phyloP scores from a whole-genome alignment of 768 basidiomycete genomes.

The Mycena floridula region DNA sequence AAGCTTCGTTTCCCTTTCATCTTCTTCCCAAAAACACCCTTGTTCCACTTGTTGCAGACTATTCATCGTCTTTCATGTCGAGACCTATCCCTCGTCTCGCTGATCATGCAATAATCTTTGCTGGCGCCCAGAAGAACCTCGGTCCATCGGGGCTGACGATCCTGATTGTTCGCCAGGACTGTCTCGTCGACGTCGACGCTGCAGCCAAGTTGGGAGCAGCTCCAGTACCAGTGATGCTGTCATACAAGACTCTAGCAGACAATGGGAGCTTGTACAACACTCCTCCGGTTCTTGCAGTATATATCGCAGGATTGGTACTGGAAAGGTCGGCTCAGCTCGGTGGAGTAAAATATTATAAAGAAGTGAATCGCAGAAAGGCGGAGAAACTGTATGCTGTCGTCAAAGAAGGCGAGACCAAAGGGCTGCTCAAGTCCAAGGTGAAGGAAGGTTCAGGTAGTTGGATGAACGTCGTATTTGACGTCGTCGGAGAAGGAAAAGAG shows the following conservation, averaged over 20 bases:
- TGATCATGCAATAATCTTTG: constrained; percentile 91
- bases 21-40: constrained; percentile 50
- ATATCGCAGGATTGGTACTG: constrained; percentile 84
- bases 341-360: constrained; percentile 60
- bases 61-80: constrained; percentile 96
- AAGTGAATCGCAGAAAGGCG: constrained; percentile 65
- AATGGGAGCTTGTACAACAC: constrained; percentile 85
- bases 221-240: constrained; percentile 71
- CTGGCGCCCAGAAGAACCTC: constrained; percentile 97
- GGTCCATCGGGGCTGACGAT: constrained; percentile 92
- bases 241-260: constrained; percentile 80
- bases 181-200: constrained; percentile 84
- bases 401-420: constrained; percentile 62
- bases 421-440: constrained; percentile 69
- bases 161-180: constrained; percentile 91
- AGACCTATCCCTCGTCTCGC: constrained; percentile 83
- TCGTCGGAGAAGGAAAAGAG: constrained; percentile 67
- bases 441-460: constrained; percentile 73
- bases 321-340: constrained; percentile 60
- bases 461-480: constrained; percentile 93
- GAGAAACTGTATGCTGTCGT: constrained; percentile 71
- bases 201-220: constrained; percentile 66
- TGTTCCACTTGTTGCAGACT: constrained; percentile 86
- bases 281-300: constrained; percentile 86
- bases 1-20: constrained; percentile 79